Conservation (phyloP, 2,329 filamentous ascomycete species). For the Trichoderma sp. region DNA sequence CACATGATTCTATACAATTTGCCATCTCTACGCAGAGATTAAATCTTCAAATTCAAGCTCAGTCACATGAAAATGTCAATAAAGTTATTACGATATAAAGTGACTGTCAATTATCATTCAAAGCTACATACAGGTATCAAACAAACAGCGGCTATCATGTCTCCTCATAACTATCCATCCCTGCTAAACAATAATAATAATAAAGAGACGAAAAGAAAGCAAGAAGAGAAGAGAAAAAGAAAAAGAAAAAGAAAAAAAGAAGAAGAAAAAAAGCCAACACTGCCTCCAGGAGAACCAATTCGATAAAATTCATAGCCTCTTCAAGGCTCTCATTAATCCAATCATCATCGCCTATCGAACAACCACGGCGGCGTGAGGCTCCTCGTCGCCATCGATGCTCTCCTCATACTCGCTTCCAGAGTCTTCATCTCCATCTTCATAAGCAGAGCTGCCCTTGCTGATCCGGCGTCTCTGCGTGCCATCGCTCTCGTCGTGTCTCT, state of each 20-base stretch:
- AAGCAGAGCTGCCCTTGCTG: conserved; percentile 48
- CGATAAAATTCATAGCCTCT: not conserved
- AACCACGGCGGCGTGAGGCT: conserved; percentile 9
- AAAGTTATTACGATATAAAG: not conserved
- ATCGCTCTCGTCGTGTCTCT: conserved; percentile 47
- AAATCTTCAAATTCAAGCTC: not conserved
- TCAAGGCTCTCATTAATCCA: not conserved
- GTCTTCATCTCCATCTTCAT: conserved; percentile 33
- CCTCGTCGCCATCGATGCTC: conserved; percentile 13
- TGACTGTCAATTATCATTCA: conserved; percentile 15
- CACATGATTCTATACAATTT: not conserved
- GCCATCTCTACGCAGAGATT: not conserved
- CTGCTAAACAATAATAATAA: not conserved
- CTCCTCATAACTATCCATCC: conserved; percentile 19
- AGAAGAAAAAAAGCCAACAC: not conserved
- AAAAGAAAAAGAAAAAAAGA: conserved; percentile 6
- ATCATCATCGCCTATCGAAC: not conserved
- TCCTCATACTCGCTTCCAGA: conserved; percentile 38
- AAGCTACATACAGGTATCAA: conserved; percentile 18
- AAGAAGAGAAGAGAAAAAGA: not conserved
- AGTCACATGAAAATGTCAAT: not conserved
- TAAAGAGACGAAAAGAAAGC: not conserved
- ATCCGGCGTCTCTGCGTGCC: conserved; percentile 48
- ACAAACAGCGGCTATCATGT: conserved; percentile 17
- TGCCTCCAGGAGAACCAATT: not conserved